Evolutionary conservation across 2,329 filamentous ascomycete species (phyloP).

Genomic region (Drechmeria coniospora): DNA sequence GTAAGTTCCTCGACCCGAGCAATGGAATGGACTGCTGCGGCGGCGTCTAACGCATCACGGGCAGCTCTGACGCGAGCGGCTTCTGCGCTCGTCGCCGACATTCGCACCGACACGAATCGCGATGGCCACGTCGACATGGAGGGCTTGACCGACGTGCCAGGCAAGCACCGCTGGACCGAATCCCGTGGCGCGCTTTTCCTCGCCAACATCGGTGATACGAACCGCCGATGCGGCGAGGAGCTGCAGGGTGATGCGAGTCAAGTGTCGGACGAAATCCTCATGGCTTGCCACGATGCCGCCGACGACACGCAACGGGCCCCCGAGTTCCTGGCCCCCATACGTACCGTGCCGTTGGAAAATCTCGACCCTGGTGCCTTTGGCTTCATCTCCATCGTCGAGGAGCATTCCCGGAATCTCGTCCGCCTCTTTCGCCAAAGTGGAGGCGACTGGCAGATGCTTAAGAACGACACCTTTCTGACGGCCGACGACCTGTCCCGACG

Average conservation of each 20-base stretch:
- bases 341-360: slow-evolving; percentile 13
- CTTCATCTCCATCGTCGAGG: slow-evolving; percentile 5
- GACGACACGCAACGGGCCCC: slow-evolving; percentile 16
- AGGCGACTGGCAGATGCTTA: slow-evolving; percentile 13
- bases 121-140: slow-evolving; percentile 15
- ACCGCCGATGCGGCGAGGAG: slow-evolving; percentile 12
- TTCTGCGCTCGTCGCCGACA: slow-evolving; percentile 5
- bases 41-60: too few species aligned
- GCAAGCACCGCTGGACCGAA: slow-evolving; percentile 11
- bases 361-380: slow-evolving; percentile 7
- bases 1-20: too few species aligned
- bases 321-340: slow-evolving; percentile 15
- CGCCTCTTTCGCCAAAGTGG: slow-evolving; percentile 12
- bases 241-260: too few species aligned
- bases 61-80: background rate
- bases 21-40: too few species aligned
- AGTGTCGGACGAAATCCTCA: slow-evolving; percentile 11
- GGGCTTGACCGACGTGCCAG: slow-evolving; percentile 6
- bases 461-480: slow-evolving; percentile 13
- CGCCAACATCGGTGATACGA: slow-evolving; percentile 18
- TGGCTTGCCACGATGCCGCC: slow-evolving; percentile 18
- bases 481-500: slow-evolving; percentile 12
- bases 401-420: slow-evolving; percentile 6
- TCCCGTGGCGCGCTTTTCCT: slow-evolving; percentile 17
- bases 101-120: slow-evolving; percentile 18